Evolutionary conservation across 2,329 filamentous ascomycete species (phyloP).

Genomic region (Leptodontidium sp.): DNA sequence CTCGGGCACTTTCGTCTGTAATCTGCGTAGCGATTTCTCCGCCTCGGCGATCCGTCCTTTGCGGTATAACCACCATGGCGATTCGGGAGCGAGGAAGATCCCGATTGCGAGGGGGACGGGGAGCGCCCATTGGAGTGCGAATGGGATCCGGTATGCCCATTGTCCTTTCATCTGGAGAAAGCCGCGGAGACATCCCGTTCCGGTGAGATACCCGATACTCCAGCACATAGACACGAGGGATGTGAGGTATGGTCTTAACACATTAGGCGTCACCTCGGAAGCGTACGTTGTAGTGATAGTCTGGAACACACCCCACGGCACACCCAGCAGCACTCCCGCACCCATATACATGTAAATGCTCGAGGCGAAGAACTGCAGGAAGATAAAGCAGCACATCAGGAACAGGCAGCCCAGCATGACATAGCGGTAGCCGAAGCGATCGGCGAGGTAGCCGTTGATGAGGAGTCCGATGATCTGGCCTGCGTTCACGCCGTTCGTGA

Average conservation of each 20-base stretch:
- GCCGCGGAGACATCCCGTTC: constrained; percentile 54
- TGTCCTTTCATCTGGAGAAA: constrained; percentile 52
- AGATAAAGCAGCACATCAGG: constrained; percentile 53
- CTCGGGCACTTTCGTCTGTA: constrained; percentile 48
- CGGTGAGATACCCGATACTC: constrained; percentile 56
- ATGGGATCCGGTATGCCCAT: constrained; percentile 58
- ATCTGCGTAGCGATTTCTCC: constrained; percentile 44
- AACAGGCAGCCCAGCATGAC: constrained; percentile 55
- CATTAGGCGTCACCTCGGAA: constrained; percentile 59
- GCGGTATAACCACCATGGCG: constrained; percentile 59
- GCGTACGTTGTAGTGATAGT: constrained; percentile 45
- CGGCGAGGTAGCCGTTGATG: constrained; percentile 51
- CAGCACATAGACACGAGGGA: constrained; percentile 61
- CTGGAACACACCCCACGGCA: constrained; percentile 59
- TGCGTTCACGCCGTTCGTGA: constrained; percentile 51
- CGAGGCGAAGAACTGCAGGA: constrained; percentile 57
- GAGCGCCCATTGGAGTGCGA: constrained; percentile 58
- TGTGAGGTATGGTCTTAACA: constrained; percentile 58
- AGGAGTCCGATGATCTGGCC: constrained; percentile 54
- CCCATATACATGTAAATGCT: constrained; percentile 54
- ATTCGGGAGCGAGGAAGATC: constrained; percentile 55
- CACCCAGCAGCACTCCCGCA: constrained; percentile 56
- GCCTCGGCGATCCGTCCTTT: constrained; percentile 53
- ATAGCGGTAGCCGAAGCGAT: constrained; percentile 55
- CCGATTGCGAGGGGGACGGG: constrained; percentile 54